phyloP scores from a whole-genome alignment of 2,329 filamentous ascomycete species.

The Ophiostoma sp. region DNA sequence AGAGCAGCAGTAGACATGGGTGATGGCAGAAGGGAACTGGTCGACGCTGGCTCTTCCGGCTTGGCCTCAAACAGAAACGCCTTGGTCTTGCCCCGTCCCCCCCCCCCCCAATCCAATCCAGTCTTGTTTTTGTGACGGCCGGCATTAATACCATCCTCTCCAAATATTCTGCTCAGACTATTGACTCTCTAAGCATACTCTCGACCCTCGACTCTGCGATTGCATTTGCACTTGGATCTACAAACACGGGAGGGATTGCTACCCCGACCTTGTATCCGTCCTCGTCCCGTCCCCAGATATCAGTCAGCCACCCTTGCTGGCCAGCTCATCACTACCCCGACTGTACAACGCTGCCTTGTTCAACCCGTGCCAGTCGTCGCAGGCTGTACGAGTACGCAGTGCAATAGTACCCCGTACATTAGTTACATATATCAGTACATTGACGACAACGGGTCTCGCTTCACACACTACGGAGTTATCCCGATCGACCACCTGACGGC shows the following conservation, averaged over 20 bases:
- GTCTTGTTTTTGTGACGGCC: neutral
- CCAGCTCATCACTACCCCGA: neutral
- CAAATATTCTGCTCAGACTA: neutral
- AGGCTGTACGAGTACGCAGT: no score
- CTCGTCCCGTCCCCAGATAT: neutral
- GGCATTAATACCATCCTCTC: neutral
- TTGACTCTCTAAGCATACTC: no score
- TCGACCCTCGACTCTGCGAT: neutral
- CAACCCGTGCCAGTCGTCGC: no score
- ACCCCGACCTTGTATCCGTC: neutral
- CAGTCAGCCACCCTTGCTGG: neutral
- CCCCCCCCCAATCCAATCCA: neutral
- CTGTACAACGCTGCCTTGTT: no score
- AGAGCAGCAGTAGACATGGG: neutral
- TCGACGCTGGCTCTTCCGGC: constrained; percentile 7
- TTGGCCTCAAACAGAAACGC: constrained; percentile 14
- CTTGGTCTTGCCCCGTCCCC: neutral
- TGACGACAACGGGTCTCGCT: neutral
- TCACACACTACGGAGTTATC: neutral
- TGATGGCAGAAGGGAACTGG: neutral
- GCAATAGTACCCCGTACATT: no score
- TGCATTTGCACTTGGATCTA: no score
- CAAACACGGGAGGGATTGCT: neutral
- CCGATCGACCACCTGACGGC: neutral
- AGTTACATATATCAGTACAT: neutral